Base-by-base conservation (phyloP, 2,329 filamentous ascomycete species). In the Claviceps digitariae region DNA sequence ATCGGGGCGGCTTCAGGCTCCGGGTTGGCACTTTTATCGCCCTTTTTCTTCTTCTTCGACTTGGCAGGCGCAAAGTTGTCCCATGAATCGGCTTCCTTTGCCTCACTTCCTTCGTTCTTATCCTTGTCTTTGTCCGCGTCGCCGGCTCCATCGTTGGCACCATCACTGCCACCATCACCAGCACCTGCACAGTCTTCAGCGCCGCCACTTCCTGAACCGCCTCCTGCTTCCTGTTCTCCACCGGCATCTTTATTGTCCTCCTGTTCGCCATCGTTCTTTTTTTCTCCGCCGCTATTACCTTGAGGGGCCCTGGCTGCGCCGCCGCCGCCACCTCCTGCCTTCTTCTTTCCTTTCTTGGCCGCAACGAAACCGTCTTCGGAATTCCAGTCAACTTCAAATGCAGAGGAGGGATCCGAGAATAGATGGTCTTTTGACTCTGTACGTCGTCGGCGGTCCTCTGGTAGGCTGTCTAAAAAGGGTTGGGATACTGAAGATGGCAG, bases 11-110 rank as follows among this genome's bases (percentile, higher is more conserved):
- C 57, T 20, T 61, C 64, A 12, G 63, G 57, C 27, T 66, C 63
- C 1, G 59, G 56, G n/a, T 56, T 58, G 12, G 57, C 57, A 27
- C 59, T 56, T 20, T 62, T 64, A 51, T 63, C 59, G 25, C 56
- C 63, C 52, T 64, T 69, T 59, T 74, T 69, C 59, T 74, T 75
- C 60, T 71, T 72, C 61, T 73, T 78, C 43, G 63, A 54, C 49
- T 63, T 63, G 15, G 59, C 51, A 3, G 60, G 52, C 21, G 60
- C 44, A 34, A 66, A 62, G 17, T 55, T 56, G 13, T 57, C 63
- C 65, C 63, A 67, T 21, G 67, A 65, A 44, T 70, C 67, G 49
- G 66, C 67, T 27, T 58, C 58, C n/a, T 67, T 68, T 20, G 69
- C 69, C 43, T 69, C 69, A n/a, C 62, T 68, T 9, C 59, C 66